Percentiles rank a stretch among this genome's conserved stretches.
Evolutionary conservation across 225 moss, liverwort and hornwort genomes (phyloP).

Genomic region (Pseudisothecium myosuroides): DNA sequence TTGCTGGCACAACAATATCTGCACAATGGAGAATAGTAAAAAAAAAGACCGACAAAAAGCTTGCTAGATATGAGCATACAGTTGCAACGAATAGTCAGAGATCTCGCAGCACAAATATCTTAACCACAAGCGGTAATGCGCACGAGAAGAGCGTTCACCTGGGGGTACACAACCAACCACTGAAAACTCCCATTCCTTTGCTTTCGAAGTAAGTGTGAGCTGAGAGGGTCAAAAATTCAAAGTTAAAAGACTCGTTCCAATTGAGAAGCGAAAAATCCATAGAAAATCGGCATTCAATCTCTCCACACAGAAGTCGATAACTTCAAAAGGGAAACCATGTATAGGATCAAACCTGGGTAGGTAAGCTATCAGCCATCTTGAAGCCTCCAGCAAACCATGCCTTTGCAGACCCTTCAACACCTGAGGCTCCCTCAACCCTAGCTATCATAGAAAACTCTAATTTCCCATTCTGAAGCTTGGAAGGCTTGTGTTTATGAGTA

Average conservation of each 20-base stretch:
- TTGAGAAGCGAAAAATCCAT: background rate
- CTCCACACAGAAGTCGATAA: background rate
- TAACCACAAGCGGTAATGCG: background rate
- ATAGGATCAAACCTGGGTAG: conserved; percentile 25
- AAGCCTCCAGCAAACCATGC: conserved; percentile 69
- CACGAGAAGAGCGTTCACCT: conserved; percentile 15
- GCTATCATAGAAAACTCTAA: conserved; percentile 51
- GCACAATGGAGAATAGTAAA: background rate
- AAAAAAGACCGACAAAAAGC: background rate
- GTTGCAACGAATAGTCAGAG: background rate
- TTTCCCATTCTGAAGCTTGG: conserved; percentile 41
- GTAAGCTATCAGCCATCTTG: conserved; percentile 46
- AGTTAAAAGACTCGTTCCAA: background rate
- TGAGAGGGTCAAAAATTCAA: conserved; percentile 15
- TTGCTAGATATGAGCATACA: background rate
- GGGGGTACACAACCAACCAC: conserved; percentile 57
- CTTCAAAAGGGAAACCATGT: background rate
- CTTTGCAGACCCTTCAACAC: conserved; percentile 32
- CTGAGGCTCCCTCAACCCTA: conserved; percentile 44
- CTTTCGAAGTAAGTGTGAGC: conserved; percentile 71
- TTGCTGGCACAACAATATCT: conserved; percentile 28
- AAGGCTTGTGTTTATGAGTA: conserved; percentile 4
- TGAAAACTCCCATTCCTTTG: conserved; percentile 66
- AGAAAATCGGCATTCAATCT: background rate
- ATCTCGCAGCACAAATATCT: background rate